A percentile compares a stretch with the other conserved stretches of the same genome.
phyloP scores from a whole-genome alignment of 2,329 filamentous ascomycete species.

The Tolypocladium cylindrosporum region DNA sequence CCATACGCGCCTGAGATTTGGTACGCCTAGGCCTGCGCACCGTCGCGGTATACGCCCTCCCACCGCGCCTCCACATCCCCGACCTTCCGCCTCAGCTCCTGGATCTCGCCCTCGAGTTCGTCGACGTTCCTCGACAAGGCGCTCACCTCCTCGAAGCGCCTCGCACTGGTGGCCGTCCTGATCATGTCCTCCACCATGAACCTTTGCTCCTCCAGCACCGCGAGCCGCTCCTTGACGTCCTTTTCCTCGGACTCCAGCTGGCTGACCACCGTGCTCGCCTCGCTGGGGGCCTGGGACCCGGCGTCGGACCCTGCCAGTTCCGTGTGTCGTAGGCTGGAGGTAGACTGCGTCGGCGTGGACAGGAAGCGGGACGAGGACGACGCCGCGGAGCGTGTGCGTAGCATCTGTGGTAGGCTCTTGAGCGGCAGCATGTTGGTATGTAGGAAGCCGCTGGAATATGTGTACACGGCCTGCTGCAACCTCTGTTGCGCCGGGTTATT shows the following conservation, averaged over 20 bases:
- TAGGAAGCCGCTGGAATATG: constrained; percentile 72
- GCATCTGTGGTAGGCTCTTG: constrained; percentile 60
- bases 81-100: constrained; percentile 53
- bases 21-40: constrained; percentile 7
- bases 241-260: constrained; percentile 74
- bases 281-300: constrained; percentile 32
- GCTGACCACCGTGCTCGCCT: constrained; percentile 43
- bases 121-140: constrained; percentile 72
- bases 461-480: constrained; percentile 73
- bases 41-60: constrained; percentile 39
- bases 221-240: constrained; percentile 65
- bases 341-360: constrained; percentile 23
- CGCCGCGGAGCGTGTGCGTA: constrained; percentile 33
- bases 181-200: constrained; percentile 87
- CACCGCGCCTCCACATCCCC: constrained; percentile 52
- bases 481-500: constrained; percentile 60
- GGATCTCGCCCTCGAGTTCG: constrained; percentile 72
- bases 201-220: constrained; percentile 82
- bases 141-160: constrained; percentile 79
- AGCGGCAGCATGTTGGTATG: constrained; percentile 87
- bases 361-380: constrained; percentile 20
- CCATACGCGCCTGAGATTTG: neutral
- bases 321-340: constrained; percentile 33
- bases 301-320: constrained; percentile 37
- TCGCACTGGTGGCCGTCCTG: constrained; percentile 60